Conservation (phyloP, 2,329 filamentous ascomycete species). For the Penicillium freii region DNA sequence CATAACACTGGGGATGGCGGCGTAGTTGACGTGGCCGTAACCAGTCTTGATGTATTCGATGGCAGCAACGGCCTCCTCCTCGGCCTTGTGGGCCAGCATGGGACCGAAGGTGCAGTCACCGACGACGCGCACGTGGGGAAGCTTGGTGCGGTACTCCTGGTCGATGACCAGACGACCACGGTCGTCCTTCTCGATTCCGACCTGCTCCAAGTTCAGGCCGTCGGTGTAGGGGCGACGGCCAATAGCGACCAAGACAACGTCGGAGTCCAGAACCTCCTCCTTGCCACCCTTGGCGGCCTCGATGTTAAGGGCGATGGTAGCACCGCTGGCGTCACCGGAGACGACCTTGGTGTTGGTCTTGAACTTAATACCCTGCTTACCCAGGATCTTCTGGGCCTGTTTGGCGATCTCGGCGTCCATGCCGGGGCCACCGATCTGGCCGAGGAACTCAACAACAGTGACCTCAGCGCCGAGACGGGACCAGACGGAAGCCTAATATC, state of each 20-base stretch:
- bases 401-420: conserved; percentile 97
- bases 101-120: conserved; percentile 96
- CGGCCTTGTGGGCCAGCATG: conserved; percentile 99
- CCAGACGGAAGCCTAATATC: conserved; percentile 75
- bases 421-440: conserved; percentile 93
- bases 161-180: conserved; percentile 94
- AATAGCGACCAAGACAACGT: conserved; percentile 95
- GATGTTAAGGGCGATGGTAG: conserved; percentile 75
- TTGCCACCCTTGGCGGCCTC: conserved; percentile 97
- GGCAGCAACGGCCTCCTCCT: conserved; percentile 93
- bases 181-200: conserved; percentile 72
- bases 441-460: conserved; percentile 94
- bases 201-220: conserved; percentile 89
- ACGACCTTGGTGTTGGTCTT: conserved; percentile 96
- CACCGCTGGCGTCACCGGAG: conserved; percentile 75
- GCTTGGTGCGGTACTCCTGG: conserved; percentile 97
- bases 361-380: conserved; percentile 97
- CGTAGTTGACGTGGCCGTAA: conserved; percentile 98
- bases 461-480: conserved; percentile 90
- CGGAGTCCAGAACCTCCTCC: conserved; percentile 84
- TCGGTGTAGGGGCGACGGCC: conserved; percentile 92
- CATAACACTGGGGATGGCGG: conserved; percentile 96
- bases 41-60: conserved; percentile 98
- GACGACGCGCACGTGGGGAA: conserved; percentile 93
- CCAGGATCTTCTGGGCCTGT: conserved; percentile 83